phyloP scores from a whole-genome alignment of 2,329 filamentous ascomycete genomes.

The Calonectria fujianensis region DNA sequence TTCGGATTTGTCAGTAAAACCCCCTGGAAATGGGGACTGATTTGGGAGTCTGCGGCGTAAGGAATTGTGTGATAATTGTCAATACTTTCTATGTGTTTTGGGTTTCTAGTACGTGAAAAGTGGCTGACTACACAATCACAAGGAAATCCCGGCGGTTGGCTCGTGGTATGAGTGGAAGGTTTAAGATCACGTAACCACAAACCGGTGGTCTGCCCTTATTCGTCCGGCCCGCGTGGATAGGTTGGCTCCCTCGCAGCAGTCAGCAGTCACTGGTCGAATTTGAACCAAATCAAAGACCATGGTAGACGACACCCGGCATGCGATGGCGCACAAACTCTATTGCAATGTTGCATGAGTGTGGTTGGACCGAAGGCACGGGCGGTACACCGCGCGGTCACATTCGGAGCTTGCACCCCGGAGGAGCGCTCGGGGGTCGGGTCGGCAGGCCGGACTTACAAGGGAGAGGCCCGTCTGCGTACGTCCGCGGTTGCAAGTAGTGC shows the following conservation, averaged over 20 bases:
- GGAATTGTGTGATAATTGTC: background rate
- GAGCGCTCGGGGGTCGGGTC: slow-evolving; percentile 34
- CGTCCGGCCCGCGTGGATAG: background rate
- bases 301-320: slow-evolving; percentile 15
- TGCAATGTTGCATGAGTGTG: slow-evolving; percentile 30
- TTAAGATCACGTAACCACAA: slow-evolving; percentile 23
- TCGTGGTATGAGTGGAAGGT: slow-evolving; percentile 3
- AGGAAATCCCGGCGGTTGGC: background rate
- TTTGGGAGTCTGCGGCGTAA: background rate
- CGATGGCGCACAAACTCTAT: slow-evolving; percentile 39
- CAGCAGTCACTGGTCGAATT: slow-evolving; percentile 15
- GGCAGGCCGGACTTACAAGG: slow-evolving; percentile 28
- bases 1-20: background rate
- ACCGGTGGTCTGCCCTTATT: slow-evolving; percentile 24
- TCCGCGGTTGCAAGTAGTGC: background rate
- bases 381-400: slow-evolving; percentile 8
- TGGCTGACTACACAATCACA: slow-evolving; percentile 5
- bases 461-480: slow-evolving; percentile 11
- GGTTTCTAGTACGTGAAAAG: slow-evolving; percentile 4
- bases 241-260: slow-evolving; percentile 21
- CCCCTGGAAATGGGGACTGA: slow-evolving; percentile 8
- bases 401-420: slow-evolving; percentile 35
- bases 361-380: slow-evolving; percentile 24
- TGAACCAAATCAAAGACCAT: slow-evolving; percentile 8
- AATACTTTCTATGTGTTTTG: background rate